These are phyloP conservation scores for Rostrohypoxylon terebratum DNA, from an alignment of 495 filamentous ascomycete genomes.

Conservation along the genomic window DNA sequence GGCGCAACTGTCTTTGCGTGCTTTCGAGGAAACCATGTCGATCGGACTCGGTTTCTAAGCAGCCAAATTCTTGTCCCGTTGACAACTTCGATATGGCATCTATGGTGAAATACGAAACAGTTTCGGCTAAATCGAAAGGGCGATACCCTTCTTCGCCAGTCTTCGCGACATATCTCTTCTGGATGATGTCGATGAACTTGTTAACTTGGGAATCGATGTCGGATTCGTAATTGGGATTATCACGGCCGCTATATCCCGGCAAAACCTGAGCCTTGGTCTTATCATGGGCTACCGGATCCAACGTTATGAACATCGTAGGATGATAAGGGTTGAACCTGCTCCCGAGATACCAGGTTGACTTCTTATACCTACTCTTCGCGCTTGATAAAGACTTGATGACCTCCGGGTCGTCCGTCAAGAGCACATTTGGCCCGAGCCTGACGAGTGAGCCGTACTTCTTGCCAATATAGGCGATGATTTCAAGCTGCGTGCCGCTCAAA, in stretches of 20 bases:
- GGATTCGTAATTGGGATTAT: conserved; percentile 52
- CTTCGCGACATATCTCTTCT: conserved; percentile 64
- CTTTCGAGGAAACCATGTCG: conserved; percentile 65
- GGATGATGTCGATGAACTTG: conserved; percentile 53
- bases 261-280: conserved; percentile 50
- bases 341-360: conserved; percentile 54
- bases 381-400: conserved; percentile 54
- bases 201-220: conserved; percentile 61
- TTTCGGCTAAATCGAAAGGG: conserved; percentile 52
- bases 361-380: conserved; percentile 49
- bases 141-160: conserved; percentile 64
- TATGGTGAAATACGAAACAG: conserved; percentile 66
- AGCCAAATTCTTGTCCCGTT: conserved; percentile 72
- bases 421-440: conserved; percentile 57
- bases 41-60: conserved; percentile 68
- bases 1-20: conserved; percentile 62
- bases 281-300: conserved; percentile 44
- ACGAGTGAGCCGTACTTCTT: conserved; percentile 54
- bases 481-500: conserved; percentile 40
- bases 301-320: conserved; percentile 56
- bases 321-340: conserved; percentile 54
- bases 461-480: conserved; percentile 16
- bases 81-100: conserved; percentile 74
- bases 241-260: conserved; percentile 51
- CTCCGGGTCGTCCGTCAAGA: conserved; percentile 59